Evolutionary conservation across 805 yeast species (phyloP).

Genomic region (Candida tammaniensis): DNA sequence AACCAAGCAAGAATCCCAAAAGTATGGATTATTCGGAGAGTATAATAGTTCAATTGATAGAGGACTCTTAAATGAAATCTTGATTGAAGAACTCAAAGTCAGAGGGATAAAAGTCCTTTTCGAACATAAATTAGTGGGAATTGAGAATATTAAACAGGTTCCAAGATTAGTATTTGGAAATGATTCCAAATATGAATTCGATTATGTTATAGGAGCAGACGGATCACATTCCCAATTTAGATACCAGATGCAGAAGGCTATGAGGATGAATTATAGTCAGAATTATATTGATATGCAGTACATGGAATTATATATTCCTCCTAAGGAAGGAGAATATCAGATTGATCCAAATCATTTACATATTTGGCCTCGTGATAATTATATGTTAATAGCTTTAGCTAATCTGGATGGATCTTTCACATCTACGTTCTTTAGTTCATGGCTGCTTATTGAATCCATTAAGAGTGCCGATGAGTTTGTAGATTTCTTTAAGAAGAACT

Average conservation of each 20-base stretch:
- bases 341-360: conserved; percentile 77
- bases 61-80: conserved; percentile 57
- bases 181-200: conserved; percentile 32
- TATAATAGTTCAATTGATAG: conserved; percentile 84
- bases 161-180: conserved; percentile 25
- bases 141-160: conserved; percentile 23
- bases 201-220: conserved; percentile 78
- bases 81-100: conserved; percentile 60
- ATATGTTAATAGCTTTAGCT: conserved; percentile 87
- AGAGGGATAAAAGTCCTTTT: conserved; percentile 48
- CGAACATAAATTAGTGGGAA: conserved; percentile 50
- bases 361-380: conserved; percentile 87
- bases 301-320: conserved; percentile 74
- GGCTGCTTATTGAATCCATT: conserved; percentile 58
- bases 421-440: conserved; percentile 83
- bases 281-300: conserved; percentile 83
- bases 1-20: conserved; percentile 54
- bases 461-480: conserved; percentile 42
- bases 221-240: conserved; percentile 80
- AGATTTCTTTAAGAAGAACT: conserved; percentile 55
- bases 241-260: conserved; percentile 59
- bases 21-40: conserved; percentile 80
- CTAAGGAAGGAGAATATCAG: conserved; percentile 42
- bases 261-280: conserved; percentile 69
- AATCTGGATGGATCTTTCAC: conserved; percentile 86